phyloP scores from a whole-genome alignment of 2,329 filamentous ascomycete species.

The Exophiala aquamarina region DNA sequence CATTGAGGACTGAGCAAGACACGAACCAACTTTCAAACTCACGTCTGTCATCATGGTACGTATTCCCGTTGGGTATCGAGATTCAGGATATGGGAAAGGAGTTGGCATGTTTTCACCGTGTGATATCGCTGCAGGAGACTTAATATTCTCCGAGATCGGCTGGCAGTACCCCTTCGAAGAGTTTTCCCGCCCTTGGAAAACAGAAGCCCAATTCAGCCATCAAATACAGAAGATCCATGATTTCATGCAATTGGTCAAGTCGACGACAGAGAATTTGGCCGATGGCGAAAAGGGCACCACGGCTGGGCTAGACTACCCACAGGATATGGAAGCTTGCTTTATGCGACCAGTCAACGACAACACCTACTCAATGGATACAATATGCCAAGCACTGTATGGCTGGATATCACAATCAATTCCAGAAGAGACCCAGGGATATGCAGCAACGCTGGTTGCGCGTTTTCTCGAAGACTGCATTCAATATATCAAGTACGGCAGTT shows the following conservation, averaged over 20 bases:
- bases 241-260: not conserved
- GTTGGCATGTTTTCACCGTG: slow-evolving; percentile 4
- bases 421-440: too few relatives aligned
- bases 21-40: too few relatives aligned
- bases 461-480: not conserved
- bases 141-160: slow-evolving; percentile 3
- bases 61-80: too few relatives aligned
- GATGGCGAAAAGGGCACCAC: not conserved
- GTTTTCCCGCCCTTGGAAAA: not conserved
- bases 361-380: not conserved
- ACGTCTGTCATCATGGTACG: too few relatives aligned
- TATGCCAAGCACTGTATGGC: not conserved
- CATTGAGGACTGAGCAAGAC: too few relatives aligned
- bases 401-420: too few relatives aligned
- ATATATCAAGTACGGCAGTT: not conserved
- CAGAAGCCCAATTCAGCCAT: not conserved
- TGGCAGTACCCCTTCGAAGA: not conserved
- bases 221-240: not conserved
- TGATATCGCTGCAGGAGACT: not conserved
- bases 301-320: not conserved
- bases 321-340: not conserved
- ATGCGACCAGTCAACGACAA: not conserved
- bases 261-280: not conserved
- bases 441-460: too few relatives aligned
- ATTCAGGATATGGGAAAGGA: not conserved